Evolutionary conservation across 2,329 filamentous ascomycete genomes (phyloP).

Genomic region (Diplodia sapinea): DNA sequence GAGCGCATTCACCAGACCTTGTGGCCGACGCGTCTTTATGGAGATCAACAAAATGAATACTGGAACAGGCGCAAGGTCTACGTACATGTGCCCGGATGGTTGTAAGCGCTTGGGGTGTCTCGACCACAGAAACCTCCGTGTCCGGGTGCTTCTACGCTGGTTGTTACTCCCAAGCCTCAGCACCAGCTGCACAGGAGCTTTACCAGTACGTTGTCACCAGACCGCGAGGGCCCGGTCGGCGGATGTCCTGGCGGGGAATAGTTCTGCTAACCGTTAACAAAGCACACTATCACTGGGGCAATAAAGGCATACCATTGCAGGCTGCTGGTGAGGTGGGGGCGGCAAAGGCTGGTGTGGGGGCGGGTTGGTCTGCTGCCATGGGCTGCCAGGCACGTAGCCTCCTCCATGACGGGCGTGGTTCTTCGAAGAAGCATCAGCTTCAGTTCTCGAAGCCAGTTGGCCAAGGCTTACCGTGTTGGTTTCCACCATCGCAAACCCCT

Average conservation of each 20-base stretch:
- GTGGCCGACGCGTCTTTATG: conserved; percentile 28
- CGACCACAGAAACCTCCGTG: neutral
- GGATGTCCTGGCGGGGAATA: neutral
- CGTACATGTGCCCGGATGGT: neutral
- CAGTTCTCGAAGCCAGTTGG: neutral
- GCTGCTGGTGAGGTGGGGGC: neutral
- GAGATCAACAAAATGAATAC: neutral
- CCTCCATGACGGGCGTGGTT: conserved; percentile 20
- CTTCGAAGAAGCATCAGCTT: neutral
- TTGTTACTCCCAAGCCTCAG: neutral
- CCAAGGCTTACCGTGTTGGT: neutral
- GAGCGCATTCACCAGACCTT: conserved; percentile 38
- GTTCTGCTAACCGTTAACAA: neutral
- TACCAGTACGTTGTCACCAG: conserved; percentile 6
- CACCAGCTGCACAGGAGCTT: conserved; percentile 20
- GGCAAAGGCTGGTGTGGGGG: neutral
- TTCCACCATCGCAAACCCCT: neutral
- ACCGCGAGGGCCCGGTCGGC: neutral
- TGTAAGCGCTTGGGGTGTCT: neutral
- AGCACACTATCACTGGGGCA: no score
- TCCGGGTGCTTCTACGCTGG: neutral
- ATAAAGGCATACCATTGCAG: neutral
- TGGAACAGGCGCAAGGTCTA: neutral
- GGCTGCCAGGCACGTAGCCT: conserved; percentile 10
- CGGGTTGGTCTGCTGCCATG: neutral